These are phyloP conservation scores for Penicillium bovifimosum DNA, from an alignment of 495 filamentous ascomycete species.

Conservation along the genomic window DNA sequence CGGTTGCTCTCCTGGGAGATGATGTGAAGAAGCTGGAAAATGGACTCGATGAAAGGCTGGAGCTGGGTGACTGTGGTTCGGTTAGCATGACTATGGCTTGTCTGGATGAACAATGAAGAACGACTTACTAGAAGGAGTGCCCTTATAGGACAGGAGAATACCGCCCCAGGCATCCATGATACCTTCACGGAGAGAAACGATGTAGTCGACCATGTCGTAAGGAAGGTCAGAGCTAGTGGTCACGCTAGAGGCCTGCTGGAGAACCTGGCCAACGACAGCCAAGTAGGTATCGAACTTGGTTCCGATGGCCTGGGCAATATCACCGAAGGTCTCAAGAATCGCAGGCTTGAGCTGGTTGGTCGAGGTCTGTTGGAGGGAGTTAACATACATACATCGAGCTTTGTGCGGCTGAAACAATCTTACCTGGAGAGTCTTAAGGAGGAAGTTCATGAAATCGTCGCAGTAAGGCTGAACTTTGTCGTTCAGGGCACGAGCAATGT, in stretches of 20 bases:
- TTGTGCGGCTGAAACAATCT: conserved; percentile 19
- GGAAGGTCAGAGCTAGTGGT: conserved; percentile 61
- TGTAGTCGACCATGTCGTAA: conserved; percentile 93
- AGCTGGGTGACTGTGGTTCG: conserved; percentile 55
- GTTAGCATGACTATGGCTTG: conserved; percentile 8
- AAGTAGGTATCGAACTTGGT: conserved; percentile 90
- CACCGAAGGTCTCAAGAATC: conserved; percentile 95
- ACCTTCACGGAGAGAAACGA: conserved; percentile 88
- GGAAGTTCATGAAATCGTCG: conserved; percentile 94
- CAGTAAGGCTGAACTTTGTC: conserved; percentile 88
- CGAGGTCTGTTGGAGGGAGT: conserved; percentile 37
- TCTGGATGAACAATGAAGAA: not conserved
- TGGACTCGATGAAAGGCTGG: conserved; percentile 71
- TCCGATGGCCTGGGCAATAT: conserved; percentile 94
- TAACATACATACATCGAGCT: not conserved
- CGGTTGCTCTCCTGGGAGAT: conserved; percentile 77
- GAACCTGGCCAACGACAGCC: conserved; percentile 81
- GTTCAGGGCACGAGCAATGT: conserved; percentile 87
- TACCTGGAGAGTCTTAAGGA: conserved; percentile 84
- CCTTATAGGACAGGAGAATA: conserved; percentile 88
- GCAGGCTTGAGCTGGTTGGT: conserved; percentile 97
- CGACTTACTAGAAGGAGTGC: conserved; percentile 44
- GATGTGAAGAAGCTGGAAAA: conserved; percentile 82
- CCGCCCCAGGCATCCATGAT: conserved; percentile 99
- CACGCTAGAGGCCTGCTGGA: conserved; percentile 85